Conservation (phyloP, 2,329 filamentous ascomycete species). For the Sporothrix sp. region DNA sequence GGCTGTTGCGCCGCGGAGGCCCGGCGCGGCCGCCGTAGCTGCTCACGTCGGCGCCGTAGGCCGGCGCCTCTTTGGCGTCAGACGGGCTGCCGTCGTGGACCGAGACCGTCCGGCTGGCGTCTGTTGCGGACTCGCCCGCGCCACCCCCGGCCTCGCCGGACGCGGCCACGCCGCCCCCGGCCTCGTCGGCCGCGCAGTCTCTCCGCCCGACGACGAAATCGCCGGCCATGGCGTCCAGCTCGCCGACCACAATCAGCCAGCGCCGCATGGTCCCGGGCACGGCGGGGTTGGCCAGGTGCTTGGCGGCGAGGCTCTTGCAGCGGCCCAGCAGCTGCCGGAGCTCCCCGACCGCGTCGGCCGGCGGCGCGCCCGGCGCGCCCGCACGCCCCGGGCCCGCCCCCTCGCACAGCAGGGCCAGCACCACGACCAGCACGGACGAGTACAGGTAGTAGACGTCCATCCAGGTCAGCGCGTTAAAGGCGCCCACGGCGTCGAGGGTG, state of each 20-base stretch:
- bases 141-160: background rate
- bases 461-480: slow-evolving; percentile 30
- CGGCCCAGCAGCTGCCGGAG: background rate
- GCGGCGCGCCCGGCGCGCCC: background rate
- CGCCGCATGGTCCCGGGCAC: slow-evolving; percentile 6
- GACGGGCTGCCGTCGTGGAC: background rate
- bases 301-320: background rate
- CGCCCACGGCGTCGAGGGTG: slow-evolving; percentile 26
- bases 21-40: background rate
- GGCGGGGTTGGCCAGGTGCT: slow-evolving; percentile 3
- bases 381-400: background rate
- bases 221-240: slow-evolving; percentile 10
- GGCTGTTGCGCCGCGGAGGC: no score
- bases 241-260: background rate
- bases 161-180: background rate
- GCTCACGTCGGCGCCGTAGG: background rate
- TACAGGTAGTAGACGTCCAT: slow-evolving; percentile 32
- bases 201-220: background rate
- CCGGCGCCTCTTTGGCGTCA: background rate
- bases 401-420: slow-evolving; percentile 29
- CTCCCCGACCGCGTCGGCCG: background rate
- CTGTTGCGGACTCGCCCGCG: background rate
- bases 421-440: slow-evolving; percentile 27
- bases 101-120: background rate
- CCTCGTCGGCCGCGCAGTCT: background rate